phyloP scores from a whole-genome alignment of 2,329 filamentous ascomycete genomes.

The Drechmeria coniospora region DNA sequence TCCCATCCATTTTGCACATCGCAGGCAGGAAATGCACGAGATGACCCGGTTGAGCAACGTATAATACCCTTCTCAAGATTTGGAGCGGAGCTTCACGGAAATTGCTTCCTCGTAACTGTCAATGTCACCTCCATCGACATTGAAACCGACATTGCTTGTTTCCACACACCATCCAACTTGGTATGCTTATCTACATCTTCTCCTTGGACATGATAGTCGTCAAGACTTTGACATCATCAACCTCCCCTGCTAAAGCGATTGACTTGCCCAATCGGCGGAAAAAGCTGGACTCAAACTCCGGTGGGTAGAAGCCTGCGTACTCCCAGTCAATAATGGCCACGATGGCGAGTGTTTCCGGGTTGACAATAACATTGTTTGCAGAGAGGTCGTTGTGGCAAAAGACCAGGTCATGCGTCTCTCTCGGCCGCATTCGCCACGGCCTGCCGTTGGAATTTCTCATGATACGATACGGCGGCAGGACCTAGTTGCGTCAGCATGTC shows the following conservation, averaged over 20 bases:
- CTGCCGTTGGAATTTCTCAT: conserved; percentile 1
- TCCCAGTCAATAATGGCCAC: conserved; percentile 21
- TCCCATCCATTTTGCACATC: too few relatives aligned
- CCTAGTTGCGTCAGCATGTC: conserved; percentile 1
- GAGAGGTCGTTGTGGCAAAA: conserved; percentile 2
- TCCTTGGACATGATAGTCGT: not conserved
- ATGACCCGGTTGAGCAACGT: too few relatives aligned
- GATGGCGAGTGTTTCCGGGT: conserved; percentile 12
- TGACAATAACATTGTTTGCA: not conserved
- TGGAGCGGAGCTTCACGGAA: too few relatives aligned
- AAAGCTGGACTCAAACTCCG: conserved; percentile 11
- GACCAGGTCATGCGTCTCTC: conserved; percentile 5
- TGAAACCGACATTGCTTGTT: too few relatives aligned
- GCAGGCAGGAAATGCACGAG: too few relatives aligned
- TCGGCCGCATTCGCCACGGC: conserved; percentile 3
- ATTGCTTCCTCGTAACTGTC: too few relatives aligned
- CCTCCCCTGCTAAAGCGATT: conserved; percentile 9
- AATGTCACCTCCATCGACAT: too few relatives aligned
- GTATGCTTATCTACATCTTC: not conserved
- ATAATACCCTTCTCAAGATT: too few relatives aligned
- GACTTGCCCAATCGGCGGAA: conserved; percentile 8
- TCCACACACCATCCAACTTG: too few relatives aligned
- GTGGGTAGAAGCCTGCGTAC: conserved; percentile 17
- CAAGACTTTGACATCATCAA: conserved; percentile 5
- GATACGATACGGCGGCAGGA: conserved; percentile 5